Evolutionary conservation across 2,329 filamentous ascomycete species (phyloP).

Genomic region (Orbilia blumenaviensis): DNA sequence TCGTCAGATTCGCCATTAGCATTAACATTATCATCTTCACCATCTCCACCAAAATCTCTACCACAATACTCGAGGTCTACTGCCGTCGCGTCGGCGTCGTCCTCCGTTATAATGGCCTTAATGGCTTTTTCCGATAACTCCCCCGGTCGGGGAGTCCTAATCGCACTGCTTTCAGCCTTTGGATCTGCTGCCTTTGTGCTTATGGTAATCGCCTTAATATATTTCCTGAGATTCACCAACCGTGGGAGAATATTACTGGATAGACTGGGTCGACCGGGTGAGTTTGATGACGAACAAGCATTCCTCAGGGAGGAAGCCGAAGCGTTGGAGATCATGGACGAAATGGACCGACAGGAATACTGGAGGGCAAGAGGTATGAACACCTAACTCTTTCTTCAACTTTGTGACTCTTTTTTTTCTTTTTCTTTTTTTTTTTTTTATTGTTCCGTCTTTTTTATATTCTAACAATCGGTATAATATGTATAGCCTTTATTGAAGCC

Average conservation of each 20-base stretch:
- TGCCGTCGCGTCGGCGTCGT: conserved; percentile 41
- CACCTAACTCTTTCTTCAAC: neutral
- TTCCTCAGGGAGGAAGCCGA: conserved; percentile 94
- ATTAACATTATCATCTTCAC: no score
- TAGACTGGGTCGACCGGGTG: conserved; percentile 88
- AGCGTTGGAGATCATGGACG: conserved; percentile 94
- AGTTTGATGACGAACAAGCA: conserved; percentile 97
- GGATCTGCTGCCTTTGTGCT: conserved; percentile 87
- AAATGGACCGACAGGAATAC: conserved; percentile 88
- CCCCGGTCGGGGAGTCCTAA: conserved; percentile 82
- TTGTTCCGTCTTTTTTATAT: conserved; percentile 52
- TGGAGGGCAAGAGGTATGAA: conserved; percentile 87
- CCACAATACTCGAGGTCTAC: conserved; percentile 1
- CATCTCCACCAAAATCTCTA: neutral
- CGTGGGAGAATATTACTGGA: conserved; percentile 92
- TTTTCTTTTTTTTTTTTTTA: neutral
- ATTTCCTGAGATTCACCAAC: conserved; percentile 90
- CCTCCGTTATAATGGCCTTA: conserved; percentile 40
- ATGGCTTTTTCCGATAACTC: conserved; percentile 62
- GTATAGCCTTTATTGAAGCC: conserved; percentile 86
- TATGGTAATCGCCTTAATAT: conserved; percentile 80
- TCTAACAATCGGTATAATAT: neutral
- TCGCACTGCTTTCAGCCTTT: conserved; percentile 92
- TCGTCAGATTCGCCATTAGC: no score
- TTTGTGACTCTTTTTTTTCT: no score